These are phyloP conservation scores for Blastobotrys indianensis DNA, from an alignment of 1,139 yeast species.

Conservation along the genomic window DNA sequence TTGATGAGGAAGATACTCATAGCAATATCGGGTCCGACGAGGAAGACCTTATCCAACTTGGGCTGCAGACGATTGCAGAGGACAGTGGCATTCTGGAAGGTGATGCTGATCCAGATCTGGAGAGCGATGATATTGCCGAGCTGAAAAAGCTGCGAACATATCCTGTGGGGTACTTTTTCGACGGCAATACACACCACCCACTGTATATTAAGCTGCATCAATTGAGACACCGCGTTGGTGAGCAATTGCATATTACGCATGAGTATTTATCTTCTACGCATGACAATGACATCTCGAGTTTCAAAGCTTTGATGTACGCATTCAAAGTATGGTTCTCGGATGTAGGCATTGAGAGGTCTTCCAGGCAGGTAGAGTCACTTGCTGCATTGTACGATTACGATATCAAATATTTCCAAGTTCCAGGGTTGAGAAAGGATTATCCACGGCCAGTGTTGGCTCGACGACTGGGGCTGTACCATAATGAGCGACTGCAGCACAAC, in stretches of 20 bases:
- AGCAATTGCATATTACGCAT: slow-evolving; percentile 56
- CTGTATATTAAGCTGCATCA: slow-evolving; percentile 58
- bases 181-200: slow-evolving; percentile 37
- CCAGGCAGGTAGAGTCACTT: slow-evolving; percentile 49
- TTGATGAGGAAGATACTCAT: slow-evolving; percentile 30
- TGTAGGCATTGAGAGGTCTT: slow-evolving; percentile 68
- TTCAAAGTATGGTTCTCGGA: slow-evolving; percentile 79
- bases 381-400: slow-evolving; percentile 43
- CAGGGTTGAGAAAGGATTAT: slow-evolving; percentile 59
- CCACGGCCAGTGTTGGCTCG: slow-evolving; percentile 77
- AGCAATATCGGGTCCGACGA: slow-evolving; percentile 13
- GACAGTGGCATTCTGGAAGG: slow-evolving; percentile 28
- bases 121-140: slow-evolving; percentile 37
- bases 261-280: slow-evolving; percentile 45
- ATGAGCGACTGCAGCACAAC: slow-evolving; percentile 66
- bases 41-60: slow-evolving; percentile 17
- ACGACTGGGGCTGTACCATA: slow-evolving; percentile 71
- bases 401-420: slow-evolving; percentile 42
- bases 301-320: slow-evolving; percentile 60
- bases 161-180: slow-evolving; percentile 44
- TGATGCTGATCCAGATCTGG: slow-evolving; percentile 35
- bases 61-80: slow-evolving; percentile 22
- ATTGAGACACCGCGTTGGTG: slow-evolving; percentile 58
- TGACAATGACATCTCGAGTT: slow-evolving; percentile 64
- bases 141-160: slow-evolving; percentile 32